Conservation (phyloP, 352 stramenopile species). For the Phytophthora capsici region DNA sequence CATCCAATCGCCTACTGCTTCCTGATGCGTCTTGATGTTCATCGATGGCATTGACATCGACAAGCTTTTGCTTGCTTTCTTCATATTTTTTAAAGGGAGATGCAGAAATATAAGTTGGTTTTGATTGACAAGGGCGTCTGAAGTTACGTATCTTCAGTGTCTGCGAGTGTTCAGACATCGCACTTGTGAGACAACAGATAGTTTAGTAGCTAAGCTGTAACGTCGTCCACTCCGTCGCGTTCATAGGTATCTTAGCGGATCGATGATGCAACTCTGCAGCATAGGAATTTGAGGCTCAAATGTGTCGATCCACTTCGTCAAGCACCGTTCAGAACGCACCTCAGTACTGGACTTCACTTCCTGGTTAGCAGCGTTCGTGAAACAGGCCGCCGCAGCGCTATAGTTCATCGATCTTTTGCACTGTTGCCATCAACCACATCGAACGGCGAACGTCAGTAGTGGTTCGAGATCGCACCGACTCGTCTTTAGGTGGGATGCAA, state of each 20-base stretch:
- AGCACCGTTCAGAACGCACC: too few species aligned
- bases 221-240: too few species aligned
- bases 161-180: too few species aligned
- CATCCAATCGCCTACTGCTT: background rate
- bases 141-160: too few species aligned
- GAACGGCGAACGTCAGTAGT: conserved; percentile 15
- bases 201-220: too few species aligned
- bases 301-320: too few species aligned
- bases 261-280: too few species aligned
- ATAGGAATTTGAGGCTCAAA: too few species aligned
- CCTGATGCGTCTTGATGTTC: conserved; percentile 30
- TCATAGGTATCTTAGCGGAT: too few species aligned
- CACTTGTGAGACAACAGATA: too few species aligned
- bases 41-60: conserved; percentile 2
- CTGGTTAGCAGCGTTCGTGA: conserved; percentile 1
- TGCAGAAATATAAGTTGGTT: conserved; percentile 31
- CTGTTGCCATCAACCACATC: background rate
- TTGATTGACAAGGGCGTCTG: background rate
- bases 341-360: conserved; percentile 3
- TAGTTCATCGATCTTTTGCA: conserved; percentile 11
- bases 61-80: conserved; percentile 7
- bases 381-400: background rate
- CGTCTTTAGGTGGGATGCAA: conserved; percentile 10
- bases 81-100: conserved; percentile 12
- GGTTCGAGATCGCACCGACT: conserved; percentile 1